Evolutionary conservation across 805 yeast species (phyloP), one percentile per base, ranked within the genome.

Genomic region (Candida qinlingensis): DNA sequence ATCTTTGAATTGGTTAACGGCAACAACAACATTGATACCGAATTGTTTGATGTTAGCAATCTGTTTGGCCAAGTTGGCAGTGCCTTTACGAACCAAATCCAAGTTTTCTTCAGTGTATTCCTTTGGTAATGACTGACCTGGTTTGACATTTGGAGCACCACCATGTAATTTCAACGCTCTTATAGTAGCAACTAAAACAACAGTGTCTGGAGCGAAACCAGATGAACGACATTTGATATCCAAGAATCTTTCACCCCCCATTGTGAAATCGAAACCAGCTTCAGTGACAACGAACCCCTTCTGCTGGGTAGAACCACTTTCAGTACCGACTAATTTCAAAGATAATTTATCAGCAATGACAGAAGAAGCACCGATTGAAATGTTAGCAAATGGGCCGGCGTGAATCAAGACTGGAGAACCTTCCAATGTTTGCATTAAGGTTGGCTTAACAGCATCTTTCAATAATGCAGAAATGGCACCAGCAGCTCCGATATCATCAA

Each of bases 161-260:
- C 95, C 95, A 64, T 86, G 95, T 43, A 86, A 80, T 68, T 86
- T 86, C 68, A 86, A 73, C 28, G 95, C 95, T 70, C 95, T 78
- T 25, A 85, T 84, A 37, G 95, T 86, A 45, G 95, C 94, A 51
- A 86, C 95, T 58, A 86, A 76, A 42, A 86, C 88, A 54, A 86
- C 85, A 41, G 79, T 82, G 64, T 86, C 88, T 19, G 95, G 95
- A 31, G 73, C 74, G 53, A 85, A 72, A 7, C 92, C 94, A n/a
- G 88, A 81, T 8, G 90, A 76, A 64, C 94, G 77, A 65, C 91
- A 83, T 67, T 86, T 86, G 70, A 86, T 86, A 68, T 86, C 85
- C 66, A 84, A 74, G 68, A 86, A 86, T 69, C 95, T 74, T 72
- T 86, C 95, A 66, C 95, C 95, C 64, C 95, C 95, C 95, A 86